Evolutionary conservation across 192 early-diverging fungal genomes (phyloP), one percentile per base, ranked within the genome.

Genomic region (Gaertneriomyces semiglobifer): DNA sequence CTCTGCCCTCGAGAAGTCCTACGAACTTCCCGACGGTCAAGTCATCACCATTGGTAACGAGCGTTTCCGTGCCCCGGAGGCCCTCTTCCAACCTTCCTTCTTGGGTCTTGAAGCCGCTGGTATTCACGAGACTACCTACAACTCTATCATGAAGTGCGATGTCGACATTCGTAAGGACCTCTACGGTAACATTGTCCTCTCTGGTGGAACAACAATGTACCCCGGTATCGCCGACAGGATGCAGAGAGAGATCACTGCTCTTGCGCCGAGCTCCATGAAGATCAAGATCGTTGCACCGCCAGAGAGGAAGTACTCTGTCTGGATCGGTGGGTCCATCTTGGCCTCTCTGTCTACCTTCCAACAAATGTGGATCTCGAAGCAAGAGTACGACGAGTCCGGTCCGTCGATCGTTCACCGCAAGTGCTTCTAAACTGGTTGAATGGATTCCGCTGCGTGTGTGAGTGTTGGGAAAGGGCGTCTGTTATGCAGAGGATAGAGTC

Each of bases 271-370:
- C 69, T 89, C 88, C 68, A 95, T 92, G 93, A 93, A 92, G 88
- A 89, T 96, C 87, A 91, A 95, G 90, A 93, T 98, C 76, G 93
- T 95, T 76, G 94, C 94, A 68, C 96, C 96, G 44, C 94, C 96
- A 54, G 96, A 98, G 81, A 88, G 96, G 78, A 98, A 96, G 84
- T 96, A 95, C 90, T 96, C 96, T 63, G 96, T 92, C 82, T 98
- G 95, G 94, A 95, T 98, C 74, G 95, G 95, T 84, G 95, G 95
- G 58, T 95, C 94, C 64, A 96, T 98, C 62, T 81, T 98, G 44
- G 93, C 95, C 57, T 96, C 95, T 42, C 89, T 96, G 62, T 94
- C 94, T 51, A 95, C 94, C 74, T 98, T 98, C 93, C 94, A 96
- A 80, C 89, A 94, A 79, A 92, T 95, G 94, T 98, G 94, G 94